Evolutionary conservation across 108 stramenopile species (phyloP).

Genomic region (Pseudonitzschia delicatissima): DNA sequence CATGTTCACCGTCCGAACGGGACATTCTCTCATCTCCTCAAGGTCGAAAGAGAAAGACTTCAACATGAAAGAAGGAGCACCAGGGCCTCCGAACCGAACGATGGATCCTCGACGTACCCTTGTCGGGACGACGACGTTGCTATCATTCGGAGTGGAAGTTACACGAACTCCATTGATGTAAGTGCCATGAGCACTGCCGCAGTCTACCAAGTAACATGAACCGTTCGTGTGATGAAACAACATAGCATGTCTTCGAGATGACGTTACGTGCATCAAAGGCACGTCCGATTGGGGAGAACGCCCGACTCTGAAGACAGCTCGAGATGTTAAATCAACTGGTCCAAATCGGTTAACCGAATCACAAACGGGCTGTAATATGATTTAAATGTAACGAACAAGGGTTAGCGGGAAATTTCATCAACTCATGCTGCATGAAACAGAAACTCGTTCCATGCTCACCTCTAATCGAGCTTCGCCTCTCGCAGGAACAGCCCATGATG

Average conservation of each 20-base stretch:
- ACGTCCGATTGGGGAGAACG: conserved; percentile 70
- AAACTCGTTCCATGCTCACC: conserved; percentile 41
- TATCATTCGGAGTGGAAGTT: conserved; percentile 34
- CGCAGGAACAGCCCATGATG: conserved; percentile 78
- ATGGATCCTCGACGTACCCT: conserved; percentile 68
- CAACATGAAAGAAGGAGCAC: conserved; percentile 74
- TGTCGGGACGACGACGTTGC: conserved; percentile 57
- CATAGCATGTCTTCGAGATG: conserved; percentile 73
- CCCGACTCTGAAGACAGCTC: conserved; percentile 63
- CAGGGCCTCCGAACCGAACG: conserved; percentile 79
- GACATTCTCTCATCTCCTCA: conserved; percentile 23
- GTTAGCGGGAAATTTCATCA: neutral
- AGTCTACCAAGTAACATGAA: conserved; percentile 79
- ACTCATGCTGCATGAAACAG: neutral
- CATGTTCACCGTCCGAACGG: neutral
- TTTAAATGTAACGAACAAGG: neutral
- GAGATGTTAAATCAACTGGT: conserved; percentile 61
- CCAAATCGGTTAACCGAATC: conserved; percentile 51
- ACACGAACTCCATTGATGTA: conserved; percentile 71
- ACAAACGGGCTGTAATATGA: conserved; percentile 59
- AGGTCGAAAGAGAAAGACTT: conserved; percentile 66
- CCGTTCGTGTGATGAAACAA: conserved; percentile 85
- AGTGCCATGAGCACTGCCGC: conserved; percentile 79
- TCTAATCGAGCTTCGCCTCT: conserved; percentile 69
- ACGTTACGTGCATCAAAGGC: conserved; percentile 64